Conservation (phyloP, 768 basidiomycete genomes). For the Lentinus tigrinus region DNA sequence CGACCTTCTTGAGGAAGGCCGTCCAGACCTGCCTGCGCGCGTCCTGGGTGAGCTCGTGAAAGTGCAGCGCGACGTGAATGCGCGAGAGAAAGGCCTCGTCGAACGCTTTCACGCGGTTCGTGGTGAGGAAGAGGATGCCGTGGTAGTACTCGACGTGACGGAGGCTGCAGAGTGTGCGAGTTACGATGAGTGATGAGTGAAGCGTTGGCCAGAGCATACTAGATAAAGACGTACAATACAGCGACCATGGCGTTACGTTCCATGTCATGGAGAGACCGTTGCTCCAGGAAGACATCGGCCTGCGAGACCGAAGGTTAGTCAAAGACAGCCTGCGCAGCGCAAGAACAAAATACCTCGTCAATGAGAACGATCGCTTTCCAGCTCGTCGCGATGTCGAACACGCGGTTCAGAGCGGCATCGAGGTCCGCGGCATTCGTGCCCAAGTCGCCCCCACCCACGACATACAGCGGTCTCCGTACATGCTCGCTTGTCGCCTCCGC, state of each 20-base stretch:
- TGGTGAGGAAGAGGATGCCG: slow-evolving; percentile 41
- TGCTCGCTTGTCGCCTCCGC: slow-evolving; percentile 28
- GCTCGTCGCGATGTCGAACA: slow-evolving; percentile 32
- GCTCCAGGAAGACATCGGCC: slow-evolving; percentile 17
- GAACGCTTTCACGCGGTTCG: slow-evolving; percentile 47
- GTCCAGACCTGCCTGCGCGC: slow-evolving; percentile 27
- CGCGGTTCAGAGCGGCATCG: slow-evolving; percentile 26
- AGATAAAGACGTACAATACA: slow-evolving; percentile 41
- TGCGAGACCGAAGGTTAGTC: not conserved
- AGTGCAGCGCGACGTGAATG: slow-evolving; percentile 50
- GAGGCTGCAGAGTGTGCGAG: slow-evolving; percentile 5
- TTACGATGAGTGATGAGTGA: not conserved
- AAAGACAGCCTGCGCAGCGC: too few relatives aligned
- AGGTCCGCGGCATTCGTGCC: slow-evolving; percentile 25
- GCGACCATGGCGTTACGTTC: slow-evolving; percentile 69
- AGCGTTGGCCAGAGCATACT: not conserved
- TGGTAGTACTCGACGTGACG: slow-evolving; percentile 35
- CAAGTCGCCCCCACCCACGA: slow-evolving; percentile 13
- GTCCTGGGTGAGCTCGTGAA: slow-evolving; percentile 26
- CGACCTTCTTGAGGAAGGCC: slow-evolving; percentile 26
- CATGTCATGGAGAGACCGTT: slow-evolving; percentile 12
- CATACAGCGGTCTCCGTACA: slow-evolving; percentile 18
- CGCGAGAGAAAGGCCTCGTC: slow-evolving; percentile 73
- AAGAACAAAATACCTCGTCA: slow-evolving; percentile 11
- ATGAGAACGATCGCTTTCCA: slow-evolving; percentile 36